phyloP scores from a whole-genome alignment of 371 early-diverging fungal species.

The Mucor circinelloides region DNA sequence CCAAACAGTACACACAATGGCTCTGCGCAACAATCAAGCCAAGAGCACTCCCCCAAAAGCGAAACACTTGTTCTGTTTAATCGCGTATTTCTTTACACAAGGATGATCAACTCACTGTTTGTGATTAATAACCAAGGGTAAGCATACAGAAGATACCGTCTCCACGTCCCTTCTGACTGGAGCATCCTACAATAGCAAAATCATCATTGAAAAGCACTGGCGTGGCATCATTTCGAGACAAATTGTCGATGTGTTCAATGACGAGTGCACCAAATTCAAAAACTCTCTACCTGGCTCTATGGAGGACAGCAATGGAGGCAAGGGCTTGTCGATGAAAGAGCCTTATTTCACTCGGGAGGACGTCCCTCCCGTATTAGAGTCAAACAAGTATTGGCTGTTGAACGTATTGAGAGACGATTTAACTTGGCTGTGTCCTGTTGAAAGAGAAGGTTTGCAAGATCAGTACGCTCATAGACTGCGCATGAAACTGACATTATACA shows the following conservation, averaged over 20 bases:
- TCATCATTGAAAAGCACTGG: conserved; percentile 91
- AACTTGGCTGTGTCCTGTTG: conserved; percentile 74
- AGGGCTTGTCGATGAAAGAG: conserved; percentile 36
- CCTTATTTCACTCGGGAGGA: conserved; percentile 60
- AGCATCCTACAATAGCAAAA: conserved; percentile 55
- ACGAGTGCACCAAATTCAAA: conserved; percentile 61
- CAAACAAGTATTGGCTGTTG: conserved; percentile 69
- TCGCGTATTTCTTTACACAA: not conserved
- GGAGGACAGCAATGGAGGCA: conserved; percentile 15
- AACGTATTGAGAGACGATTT: conserved; percentile 71
- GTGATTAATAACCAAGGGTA: conserved; percentile 69
- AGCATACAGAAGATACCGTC: not conserved
- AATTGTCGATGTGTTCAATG: conserved; percentile 72
- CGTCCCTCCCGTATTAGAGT: conserved; percentile 67
- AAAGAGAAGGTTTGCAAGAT: conserved; percentile 65
- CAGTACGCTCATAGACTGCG: not conserved
- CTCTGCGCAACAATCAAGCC: not conserved
- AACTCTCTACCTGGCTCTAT: conserved; percentile 41
- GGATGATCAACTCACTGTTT: conserved; percentile 69
- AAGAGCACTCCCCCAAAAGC: not conserved
- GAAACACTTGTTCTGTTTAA: not conserved
- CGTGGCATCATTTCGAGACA: conserved; percentile 71
- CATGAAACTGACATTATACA: not conserved
- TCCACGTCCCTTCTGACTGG: not conserved
- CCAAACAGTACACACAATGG: not conserved